Evolutionary conservation across 345 rosid species (phyloP), one percentile per base, ranked within the genome.

Genomic region (Rhodamnia argentea): DNA sequence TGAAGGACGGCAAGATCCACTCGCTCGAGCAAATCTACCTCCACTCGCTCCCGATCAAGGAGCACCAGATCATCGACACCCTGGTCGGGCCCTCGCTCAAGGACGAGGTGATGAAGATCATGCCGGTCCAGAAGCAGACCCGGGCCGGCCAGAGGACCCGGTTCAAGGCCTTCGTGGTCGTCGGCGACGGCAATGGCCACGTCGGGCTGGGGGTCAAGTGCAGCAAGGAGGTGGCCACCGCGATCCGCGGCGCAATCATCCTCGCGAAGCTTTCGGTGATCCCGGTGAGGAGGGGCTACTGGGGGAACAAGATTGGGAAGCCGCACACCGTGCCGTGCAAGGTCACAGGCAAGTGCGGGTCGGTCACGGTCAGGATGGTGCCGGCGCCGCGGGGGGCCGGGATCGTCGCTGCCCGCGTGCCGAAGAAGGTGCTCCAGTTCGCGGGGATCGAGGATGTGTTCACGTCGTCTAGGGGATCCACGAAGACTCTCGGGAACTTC

Each of bases 51-150:
- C 99, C 98, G 3, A 93, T 96, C 87, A 95, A 96, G 90, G 99
- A 96, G 93, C 87, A 95, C 70, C 99, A 96, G 89, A 96, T 96
- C 89, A 52, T 96, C 5, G 98, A 95, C 90, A 82, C 86, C 2
- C 99, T 96, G 51, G 91, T 93, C 1, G 96, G 95, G 24, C 96
- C 96, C 1, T 47, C 91, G 0, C 89, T 96, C 87, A 96, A 95
- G 88, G 99, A 96, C 18, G 99, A 96, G 92, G 99, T 96, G 82
- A 96, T 96, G 99, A 95, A 96, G 85, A 95, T 95, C 89, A 94
- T 93, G 88, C 97, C 99, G 1, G 98, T 95, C 44, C 99, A 96
- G 91, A 88, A 91, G 52, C 90, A 90, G 84, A 95, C 96, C 23
- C 91, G 98, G 7, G 98, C 96, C 42, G 97, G 97, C 3, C 97